phyloP scores from a whole-genome alignment of 164 flowering plant genomes.

The Chimonanthus praecox region DNA sequence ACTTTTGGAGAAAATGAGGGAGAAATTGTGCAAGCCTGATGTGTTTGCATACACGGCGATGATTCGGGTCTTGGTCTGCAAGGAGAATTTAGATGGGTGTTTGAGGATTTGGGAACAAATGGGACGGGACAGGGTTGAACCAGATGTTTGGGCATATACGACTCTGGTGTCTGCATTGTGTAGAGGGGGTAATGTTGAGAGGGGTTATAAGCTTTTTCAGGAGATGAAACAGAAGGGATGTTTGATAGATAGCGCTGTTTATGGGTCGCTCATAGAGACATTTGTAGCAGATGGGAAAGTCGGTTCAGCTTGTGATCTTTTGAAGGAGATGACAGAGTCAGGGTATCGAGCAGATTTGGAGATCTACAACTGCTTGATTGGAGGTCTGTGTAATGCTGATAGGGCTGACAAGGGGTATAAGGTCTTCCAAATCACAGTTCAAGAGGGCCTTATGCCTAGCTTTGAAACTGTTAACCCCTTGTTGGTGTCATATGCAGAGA shows the following conservation, averaged over 20 bases:
- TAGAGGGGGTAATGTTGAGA: slow-evolving; percentile 47
- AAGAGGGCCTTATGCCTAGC: slow-evolving; percentile 67
- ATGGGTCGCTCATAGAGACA: slow-evolving; percentile 61
- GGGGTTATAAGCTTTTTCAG: slow-evolving; percentile 57
- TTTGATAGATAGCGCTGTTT: slow-evolving; percentile 81
- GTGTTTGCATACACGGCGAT: slow-evolving; percentile 95
- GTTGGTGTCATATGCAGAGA: slow-evolving; percentile 55
- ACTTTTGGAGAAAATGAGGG: slow-evolving; percentile 66
- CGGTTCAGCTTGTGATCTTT: slow-evolving; percentile 59
- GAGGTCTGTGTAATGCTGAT: slow-evolving; percentile 63
- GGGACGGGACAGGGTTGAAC: slow-evolving; percentile 60
- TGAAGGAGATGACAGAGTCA: slow-evolving; percentile 68
- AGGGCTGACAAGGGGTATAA: slow-evolving; percentile 65
- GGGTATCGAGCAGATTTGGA: slow-evolving; percentile 88
- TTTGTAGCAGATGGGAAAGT: slow-evolving; percentile 69
- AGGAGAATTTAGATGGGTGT: slow-evolving; percentile 68
- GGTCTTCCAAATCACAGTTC: slow-evolving; percentile 53
- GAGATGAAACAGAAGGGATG: slow-evolving; percentile 63
- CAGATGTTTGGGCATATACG: slow-evolving; percentile 80
- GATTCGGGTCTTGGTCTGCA: slow-evolving; percentile 52
- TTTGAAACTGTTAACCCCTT: slow-evolving; percentile 69
- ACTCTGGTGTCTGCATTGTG: slow-evolving; percentile 72
- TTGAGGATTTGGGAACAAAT: slow-evolving; percentile 88
- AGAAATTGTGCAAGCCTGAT: slow-evolving; percentile 71
- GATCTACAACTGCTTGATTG: slow-evolving; percentile 66